Base-by-base conservation (phyloP, 257 asterid species). In the Prunella vulgaris region DNA sequence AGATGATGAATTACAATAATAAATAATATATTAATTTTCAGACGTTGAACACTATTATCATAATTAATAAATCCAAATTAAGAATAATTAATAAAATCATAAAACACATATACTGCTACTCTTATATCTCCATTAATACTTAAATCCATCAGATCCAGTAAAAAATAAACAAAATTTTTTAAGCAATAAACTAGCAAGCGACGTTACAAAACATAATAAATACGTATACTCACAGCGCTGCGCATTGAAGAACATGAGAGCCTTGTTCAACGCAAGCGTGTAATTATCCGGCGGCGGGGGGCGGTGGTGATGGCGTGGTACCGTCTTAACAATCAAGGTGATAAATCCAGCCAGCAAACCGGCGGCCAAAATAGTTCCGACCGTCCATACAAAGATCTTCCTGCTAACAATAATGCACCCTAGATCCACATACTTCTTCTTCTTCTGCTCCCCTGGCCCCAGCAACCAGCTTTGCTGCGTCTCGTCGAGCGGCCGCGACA, bases 401-500 rank as follows among this genome's bases (percentile, higher is more conserved):
- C 95, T 69, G 79, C 99, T 89, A 9, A 93, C 96, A 49, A 93
- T 84, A 65, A 93, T 76, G 86, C 96, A 93, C 3, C 99, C 99
- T 54, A 93, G 95, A 89, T 93, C 99, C 67, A 93, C 99, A 60
- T 93, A 93, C 81, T 83, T 87, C 84, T 93, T 93, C 95, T 93
- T 93, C 93, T 93, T 93, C 87, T 87, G 95, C 76, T 93, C 99
- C 10, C 95, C 93, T 0, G 95, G 97, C 0, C 99, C 97, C 52
- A 90, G 83, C 66, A 93, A 79, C 99, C 99, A 93, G 79, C 99
- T 93, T 81, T 93, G 99, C 73, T 93, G 99, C 22, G 99, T 93
- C 84, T 93, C 99, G 32, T 90, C 97, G 51, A 93, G 81, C 46
- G 85, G 87, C 72, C 99, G 84, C 3, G 99, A 93, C 78, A 93